These are phyloP conservation scores for Martensiomyces pterosporus DNA, from an alignment of 192 early-diverging fungal species.

Conservation along the genomic window DNA sequence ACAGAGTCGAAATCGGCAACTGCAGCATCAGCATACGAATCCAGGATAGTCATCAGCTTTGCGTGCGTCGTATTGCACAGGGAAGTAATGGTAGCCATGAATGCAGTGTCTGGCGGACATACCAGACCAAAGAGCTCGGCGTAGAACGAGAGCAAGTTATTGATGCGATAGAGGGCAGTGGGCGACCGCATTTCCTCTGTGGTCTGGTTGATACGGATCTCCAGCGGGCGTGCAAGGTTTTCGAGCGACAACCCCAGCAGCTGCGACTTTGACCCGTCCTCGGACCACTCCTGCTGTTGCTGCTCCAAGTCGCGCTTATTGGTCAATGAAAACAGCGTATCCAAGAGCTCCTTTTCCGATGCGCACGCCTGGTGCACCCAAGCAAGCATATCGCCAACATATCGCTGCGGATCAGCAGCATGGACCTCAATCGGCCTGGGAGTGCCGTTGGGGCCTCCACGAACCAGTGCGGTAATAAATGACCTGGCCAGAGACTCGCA, in stretches of 20 bases:
- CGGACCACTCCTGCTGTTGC: too few species aligned
- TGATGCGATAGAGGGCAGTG: constrained; percentile 18
- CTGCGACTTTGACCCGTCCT: background rate
- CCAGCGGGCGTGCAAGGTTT: constrained; percentile 30
- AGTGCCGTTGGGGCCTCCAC: constrained; percentile 11
- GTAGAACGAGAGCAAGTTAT: constrained; percentile 29
- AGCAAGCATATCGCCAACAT: constrained; percentile 93
- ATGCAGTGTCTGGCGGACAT: constrained; percentile 9
- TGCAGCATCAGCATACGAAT: constrained; percentile 4
- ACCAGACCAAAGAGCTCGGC: constrained; percentile 12
- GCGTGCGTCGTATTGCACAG: constrained; percentile 5
- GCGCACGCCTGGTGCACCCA: constrained; percentile 94
- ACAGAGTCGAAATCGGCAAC: constrained; percentile 9
- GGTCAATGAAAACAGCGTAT: constrained; percentile 30
- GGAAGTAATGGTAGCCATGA: constrained; percentile 8
- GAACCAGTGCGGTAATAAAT: constrained; percentile 27
- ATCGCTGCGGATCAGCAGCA: constrained; percentile 86
- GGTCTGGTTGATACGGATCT: constrained; percentile 37
- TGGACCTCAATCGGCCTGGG: constrained; percentile 89
- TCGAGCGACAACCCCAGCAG: constrained; percentile 23
- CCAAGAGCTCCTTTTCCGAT: constrained; percentile 83
- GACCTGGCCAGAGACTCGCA: constrained; percentile 22
- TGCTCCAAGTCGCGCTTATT: background rate
- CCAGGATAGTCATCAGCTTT: constrained; percentile 2
- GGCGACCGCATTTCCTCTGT: constrained; percentile 9